Percentiles rank a stretch among this genome's conserved stretches.
phyloP scores from a whole-genome alignment of 768 basidiomycete species.

The Tricholoma sp. region DNA sequence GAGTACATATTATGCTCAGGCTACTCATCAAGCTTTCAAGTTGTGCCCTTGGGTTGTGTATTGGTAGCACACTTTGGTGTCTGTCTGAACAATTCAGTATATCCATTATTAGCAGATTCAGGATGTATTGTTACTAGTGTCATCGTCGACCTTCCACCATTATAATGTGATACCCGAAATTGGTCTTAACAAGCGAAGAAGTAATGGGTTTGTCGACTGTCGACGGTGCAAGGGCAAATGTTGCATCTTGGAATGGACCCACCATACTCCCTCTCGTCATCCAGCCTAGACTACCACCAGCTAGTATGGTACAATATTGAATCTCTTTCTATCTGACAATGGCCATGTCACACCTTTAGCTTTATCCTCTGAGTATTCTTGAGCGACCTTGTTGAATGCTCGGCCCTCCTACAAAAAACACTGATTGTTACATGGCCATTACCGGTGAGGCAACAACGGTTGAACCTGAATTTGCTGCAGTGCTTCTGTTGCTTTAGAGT shows the following conservation, averaged over 20 bases:
- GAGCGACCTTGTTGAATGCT: constrained; percentile 83
- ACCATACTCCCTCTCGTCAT: constrained; percentile 87
- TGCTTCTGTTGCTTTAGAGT: constrained; percentile 74
- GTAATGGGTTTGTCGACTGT: constrained; percentile 72
- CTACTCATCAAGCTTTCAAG: too few species aligned
- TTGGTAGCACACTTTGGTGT: background rate
- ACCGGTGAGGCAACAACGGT: background rate
- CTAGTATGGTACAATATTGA: constrained; percentile 30
- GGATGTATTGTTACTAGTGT: constrained; percentile 5
- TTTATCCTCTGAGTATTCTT: constrained; percentile 89
- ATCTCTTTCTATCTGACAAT: background rate
- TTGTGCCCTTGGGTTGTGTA: background rate
- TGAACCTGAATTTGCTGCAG: constrained; percentile 72
- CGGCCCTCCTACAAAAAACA: constrained; percentile 52
- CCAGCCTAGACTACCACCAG: constrained; percentile 84
- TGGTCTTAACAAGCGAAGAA: constrained; percentile 76
- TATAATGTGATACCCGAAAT: constrained; percentile 84
- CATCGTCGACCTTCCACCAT: constrained; percentile 82
- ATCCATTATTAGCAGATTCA: background rate
- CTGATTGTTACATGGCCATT: background rate
- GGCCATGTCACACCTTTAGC: constrained; percentile 57
- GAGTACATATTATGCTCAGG: background rate
- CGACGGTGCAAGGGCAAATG: constrained; percentile 75
- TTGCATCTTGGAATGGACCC: constrained; percentile 85
- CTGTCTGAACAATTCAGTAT: background rate